Percentiles rank a stretch among this genome's conserved stretches.
phyloP scores from a whole-genome alignment of 106 monocot species.

The Amphibolis antarctica region DNA sequence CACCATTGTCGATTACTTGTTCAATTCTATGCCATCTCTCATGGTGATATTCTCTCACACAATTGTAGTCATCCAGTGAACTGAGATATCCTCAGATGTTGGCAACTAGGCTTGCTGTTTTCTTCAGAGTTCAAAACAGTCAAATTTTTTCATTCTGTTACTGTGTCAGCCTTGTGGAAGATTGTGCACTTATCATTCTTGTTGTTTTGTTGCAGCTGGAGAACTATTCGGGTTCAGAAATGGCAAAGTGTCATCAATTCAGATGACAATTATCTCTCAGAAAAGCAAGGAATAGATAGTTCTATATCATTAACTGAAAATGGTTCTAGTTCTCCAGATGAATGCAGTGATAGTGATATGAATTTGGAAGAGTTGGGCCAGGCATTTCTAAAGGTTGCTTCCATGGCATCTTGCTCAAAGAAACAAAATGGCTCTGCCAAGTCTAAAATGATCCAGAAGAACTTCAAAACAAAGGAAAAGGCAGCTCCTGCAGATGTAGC shows the following conservation, averaged over 20 bases:
- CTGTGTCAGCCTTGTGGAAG: neutral
- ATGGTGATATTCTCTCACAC: too few relatives aligned
- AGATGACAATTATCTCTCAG: neutral
- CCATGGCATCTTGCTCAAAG: constrained; percentile 32
- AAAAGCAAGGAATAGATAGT: constrained; percentile 6
- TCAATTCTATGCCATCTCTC: too few relatives aligned
- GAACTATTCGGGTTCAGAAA: constrained; percentile 57
- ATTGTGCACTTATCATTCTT: too few relatives aligned
- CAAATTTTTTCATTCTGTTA: neutral
- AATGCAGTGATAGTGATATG: constrained; percentile 38
- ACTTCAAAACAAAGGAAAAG: neutral
- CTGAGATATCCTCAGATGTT: too few relatives aligned
- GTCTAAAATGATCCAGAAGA: constrained; percentile 18
- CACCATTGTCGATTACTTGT: too few relatives aligned
- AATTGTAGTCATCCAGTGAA: too few relatives aligned
- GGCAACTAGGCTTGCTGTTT: neutral
- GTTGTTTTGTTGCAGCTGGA: constrained; percentile 41
- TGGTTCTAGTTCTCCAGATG: neutral
- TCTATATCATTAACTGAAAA: constrained; percentile 3
- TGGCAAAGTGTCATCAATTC: constrained; percentile 11
- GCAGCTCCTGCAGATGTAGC: neutral
- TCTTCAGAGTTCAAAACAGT: neutral
- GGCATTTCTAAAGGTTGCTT: constrained; percentile 39
- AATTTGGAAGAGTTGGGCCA: constrained; percentile 50
- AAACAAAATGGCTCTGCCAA: constrained; percentile 25